Evolutionary conservation across 257 asterid genomes (phyloP), one percentile per base, ranked within the genome.

Genomic region (Solanum clarkiae): DNA sequence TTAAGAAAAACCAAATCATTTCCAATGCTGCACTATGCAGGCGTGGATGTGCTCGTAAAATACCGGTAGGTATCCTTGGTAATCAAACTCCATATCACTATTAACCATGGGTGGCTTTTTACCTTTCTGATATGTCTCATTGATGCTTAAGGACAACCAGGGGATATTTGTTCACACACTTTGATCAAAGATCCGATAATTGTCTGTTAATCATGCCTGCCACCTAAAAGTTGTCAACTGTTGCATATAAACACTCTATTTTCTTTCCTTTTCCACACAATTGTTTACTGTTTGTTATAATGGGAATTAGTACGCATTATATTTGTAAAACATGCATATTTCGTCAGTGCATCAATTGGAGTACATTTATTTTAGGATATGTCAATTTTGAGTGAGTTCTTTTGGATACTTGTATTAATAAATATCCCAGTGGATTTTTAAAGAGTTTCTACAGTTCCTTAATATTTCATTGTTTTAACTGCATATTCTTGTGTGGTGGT

Each of bases 11-110:
- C 32, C 91, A 80, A 60, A 89, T 93, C 2, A 88, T 93, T 82
- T 89, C 89, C 85, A 95, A 96, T 60, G 91, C 89, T 60, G 85
- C 94, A 13, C 85, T 96, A 89, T 92, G 95, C 93, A 92, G 86
- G 93, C 93, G 91, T 20, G 99, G 97, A 80, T 89, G 95, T 85
- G 89, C 87, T 65, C 91, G 91, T 86, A 91, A 93, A 81, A 93
- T 96, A 82, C 86, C 91, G 91, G 99, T 96, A 93, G 86, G 55
- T 74, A 54, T 84, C 18, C 82, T 68, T n/a, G 32, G 66, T 60
- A 40, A 26, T 68, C 11, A n/a, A n/a, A n/a, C 56, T n/a, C 56
- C 80, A 10, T 3, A 36, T 72, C 56, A 20, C 29, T 72, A 20
- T 20, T 10, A 9, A 20, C 20, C 5, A 10, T 20, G 53, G 18